phyloP scores from a whole-genome alignment of 306 rosid species.

The Prunus mongolica region DNA sequence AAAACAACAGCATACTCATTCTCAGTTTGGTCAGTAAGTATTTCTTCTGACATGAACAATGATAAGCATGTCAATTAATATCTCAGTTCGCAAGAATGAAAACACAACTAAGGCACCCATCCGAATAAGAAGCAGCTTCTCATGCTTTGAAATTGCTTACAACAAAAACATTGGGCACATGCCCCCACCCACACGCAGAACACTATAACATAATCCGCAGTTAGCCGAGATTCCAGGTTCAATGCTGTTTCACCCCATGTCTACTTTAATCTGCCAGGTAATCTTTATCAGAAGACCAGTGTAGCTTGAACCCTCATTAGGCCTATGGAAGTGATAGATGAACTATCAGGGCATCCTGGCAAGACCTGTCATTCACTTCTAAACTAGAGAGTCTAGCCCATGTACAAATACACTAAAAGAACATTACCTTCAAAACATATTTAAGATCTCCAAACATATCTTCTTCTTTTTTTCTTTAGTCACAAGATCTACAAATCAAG shows the following conservation, averaged over 20 bases:
- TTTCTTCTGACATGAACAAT: neutral
- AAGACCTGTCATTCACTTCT: conserved; percentile 6
- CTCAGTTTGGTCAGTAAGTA: neutral
- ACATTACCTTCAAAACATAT: neutral
- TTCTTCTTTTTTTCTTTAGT: neutral
- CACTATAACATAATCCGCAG: neutral
- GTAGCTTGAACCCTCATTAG: neutral
- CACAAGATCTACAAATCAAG: neutral
- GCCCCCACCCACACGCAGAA: neutral
- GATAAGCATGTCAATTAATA: neutral
- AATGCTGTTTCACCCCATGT: neutral
- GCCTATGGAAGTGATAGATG: neutral
- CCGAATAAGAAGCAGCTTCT: neutral
- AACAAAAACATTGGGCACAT: neutral
- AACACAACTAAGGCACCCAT: neutral
- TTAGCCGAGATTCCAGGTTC: neutral
- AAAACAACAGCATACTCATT: neutral
- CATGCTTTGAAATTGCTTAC: neutral
- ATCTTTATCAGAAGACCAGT: neutral
- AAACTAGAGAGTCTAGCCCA: conserved; percentile 13
- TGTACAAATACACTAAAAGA: neutral
- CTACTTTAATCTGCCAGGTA: neutral
- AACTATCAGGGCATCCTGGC: neutral
- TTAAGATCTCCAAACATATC: neutral
- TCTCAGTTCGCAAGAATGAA: neutral